Percentiles rank a stretch among this genome's conserved stretches.
Evolutionary conservation across 305 asterid species (phyloP).

Genomic region (Rubia balearica): DNA sequence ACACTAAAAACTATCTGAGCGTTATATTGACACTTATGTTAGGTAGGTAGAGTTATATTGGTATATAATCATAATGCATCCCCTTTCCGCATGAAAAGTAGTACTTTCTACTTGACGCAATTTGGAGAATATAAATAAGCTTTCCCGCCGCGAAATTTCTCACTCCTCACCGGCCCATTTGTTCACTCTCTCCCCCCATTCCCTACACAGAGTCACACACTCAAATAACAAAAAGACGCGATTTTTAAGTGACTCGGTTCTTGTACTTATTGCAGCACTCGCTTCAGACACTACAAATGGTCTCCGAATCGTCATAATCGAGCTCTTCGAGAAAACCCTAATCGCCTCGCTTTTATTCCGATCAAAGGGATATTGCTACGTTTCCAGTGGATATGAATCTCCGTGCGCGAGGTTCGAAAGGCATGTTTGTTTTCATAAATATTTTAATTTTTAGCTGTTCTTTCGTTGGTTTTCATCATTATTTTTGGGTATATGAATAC

Average conservation of each 20-base stretch:
- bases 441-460: not conserved
- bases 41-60: too few species aligned
- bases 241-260: constrained; percentile 9
- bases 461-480: not conserved
- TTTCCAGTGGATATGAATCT: constrained; percentile 39
- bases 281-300: not conserved
- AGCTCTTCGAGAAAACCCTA: constrained; percentile 29
- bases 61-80: too few species aligned
- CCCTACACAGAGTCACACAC: not conserved
- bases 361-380: constrained; percentile 5
- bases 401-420: constrained; percentile 42
- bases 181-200: not conserved
- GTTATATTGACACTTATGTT: too few species aligned
- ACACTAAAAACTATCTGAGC: too few species aligned
- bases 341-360: not conserved
- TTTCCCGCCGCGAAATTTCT: constrained; percentile 47
- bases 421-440: constrained; percentile 16
- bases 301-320: not conserved
- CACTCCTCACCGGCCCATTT: constrained; percentile 5
- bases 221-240: constrained; percentile 10
- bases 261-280: not conserved
- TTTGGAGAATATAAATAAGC: not conserved
- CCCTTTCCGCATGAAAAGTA: too few species aligned
- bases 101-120: not conserved
- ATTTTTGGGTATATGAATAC: constrained; percentile 13